These are phyloP conservation scores for Claviceps fusiformis DNA, from an alignment of 2,329 filamentous ascomycete species.

Conservation along the genomic window DNA sequence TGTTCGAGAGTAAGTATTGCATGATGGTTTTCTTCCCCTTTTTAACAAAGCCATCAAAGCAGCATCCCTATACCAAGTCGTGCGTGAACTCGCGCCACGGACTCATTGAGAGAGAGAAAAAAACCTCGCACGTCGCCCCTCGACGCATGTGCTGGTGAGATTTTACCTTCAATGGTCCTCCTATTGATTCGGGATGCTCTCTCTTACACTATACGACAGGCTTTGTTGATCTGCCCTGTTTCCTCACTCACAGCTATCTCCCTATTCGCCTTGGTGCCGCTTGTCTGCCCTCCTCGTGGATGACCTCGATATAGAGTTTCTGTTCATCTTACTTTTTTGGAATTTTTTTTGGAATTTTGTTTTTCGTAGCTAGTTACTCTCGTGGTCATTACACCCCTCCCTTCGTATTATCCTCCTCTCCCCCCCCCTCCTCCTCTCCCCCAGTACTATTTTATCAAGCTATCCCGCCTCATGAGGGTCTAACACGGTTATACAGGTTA, in stretches of 20 bases:
- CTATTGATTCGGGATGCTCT: conserved; percentile 40
- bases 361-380: conserved; percentile 28
- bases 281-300: conserved; percentile 16
- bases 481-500: conserved; percentile 45
- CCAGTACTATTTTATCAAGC: conserved; percentile 1
- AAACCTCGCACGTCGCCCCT: conserved; percentile 22
- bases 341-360: conserved; percentile 22
- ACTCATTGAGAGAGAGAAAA: conserved; percentile 9
- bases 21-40: conserved; percentile 49
- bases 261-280: conserved; percentile 17
- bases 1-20: conserved; percentile 97
- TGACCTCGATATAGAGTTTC: conserved; percentile 11
- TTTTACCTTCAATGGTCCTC: conserved; percentile 48
- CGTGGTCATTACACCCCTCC: conserved; percentile 28
- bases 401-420: conserved; percentile 43
- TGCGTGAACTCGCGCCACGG: conserved; percentile 23
- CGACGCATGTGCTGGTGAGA: conserved; percentile 51
- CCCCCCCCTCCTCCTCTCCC: background rate
- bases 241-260: conserved; percentile 24
- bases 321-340: conserved; percentile 24
- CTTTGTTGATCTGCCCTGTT: conserved; percentile 33
- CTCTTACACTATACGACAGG: conserved; percentile 55
- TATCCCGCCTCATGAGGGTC: conserved; percentile 5
- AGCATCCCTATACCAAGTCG: conserved; percentile 24
- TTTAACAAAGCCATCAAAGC: conserved; percentile 42